phyloP scores from a whole-genome alignment of 225 moss, liverwort and hornwort species.

The Sphagnum tenellum region DNA sequence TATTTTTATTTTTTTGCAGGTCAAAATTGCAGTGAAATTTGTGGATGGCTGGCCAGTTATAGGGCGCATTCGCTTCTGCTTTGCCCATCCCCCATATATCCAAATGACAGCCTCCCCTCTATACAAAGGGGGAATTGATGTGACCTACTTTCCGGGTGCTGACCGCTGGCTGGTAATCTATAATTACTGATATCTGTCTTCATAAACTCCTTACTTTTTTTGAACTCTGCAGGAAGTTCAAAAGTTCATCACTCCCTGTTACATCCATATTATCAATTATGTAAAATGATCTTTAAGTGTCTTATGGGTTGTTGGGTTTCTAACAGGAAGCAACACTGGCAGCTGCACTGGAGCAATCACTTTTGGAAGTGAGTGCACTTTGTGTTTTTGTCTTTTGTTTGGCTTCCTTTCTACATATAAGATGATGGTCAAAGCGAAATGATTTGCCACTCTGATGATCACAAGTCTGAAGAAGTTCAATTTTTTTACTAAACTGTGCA shows the following conservation, averaged over 20 bases:
- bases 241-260: too few relatives aligned
- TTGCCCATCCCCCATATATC: slow-evolving; percentile 30
- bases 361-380: slow-evolving; percentile 32
- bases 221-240: too few relatives aligned
- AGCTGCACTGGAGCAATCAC: slow-evolving; percentile 43
- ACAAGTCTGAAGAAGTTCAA: too few relatives aligned
- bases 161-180: slow-evolving; percentile 44
- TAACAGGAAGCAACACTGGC: slow-evolving; percentile 37
- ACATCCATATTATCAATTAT: too few relatives aligned
- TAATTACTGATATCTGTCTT: too few relatives aligned
- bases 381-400: neutral
- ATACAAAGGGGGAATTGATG: slow-evolving; percentile 22
- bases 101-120: slow-evolving; percentile 31
- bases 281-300: too few relatives aligned
- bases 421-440: too few relatives aligned
- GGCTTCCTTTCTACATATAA: too few relatives aligned
- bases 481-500: slow-evolving; percentile 5
- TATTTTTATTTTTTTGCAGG: slow-evolving; percentile 13
- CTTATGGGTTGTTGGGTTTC: too few relatives aligned
- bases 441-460: too few relatives aligned
- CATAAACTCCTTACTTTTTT: too few relatives aligned
- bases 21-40: slow-evolving; percentile 49
- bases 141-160: slow-evolving; percentile 34
- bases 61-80: slow-evolving; percentile 42
- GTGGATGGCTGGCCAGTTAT: slow-evolving; percentile 45